Evolutionary conservation across 2,329 filamentous ascomycete species (phyloP), one percentile per base, ranked within the genome.

Genomic region (Ophiobolus disseminans): DNA sequence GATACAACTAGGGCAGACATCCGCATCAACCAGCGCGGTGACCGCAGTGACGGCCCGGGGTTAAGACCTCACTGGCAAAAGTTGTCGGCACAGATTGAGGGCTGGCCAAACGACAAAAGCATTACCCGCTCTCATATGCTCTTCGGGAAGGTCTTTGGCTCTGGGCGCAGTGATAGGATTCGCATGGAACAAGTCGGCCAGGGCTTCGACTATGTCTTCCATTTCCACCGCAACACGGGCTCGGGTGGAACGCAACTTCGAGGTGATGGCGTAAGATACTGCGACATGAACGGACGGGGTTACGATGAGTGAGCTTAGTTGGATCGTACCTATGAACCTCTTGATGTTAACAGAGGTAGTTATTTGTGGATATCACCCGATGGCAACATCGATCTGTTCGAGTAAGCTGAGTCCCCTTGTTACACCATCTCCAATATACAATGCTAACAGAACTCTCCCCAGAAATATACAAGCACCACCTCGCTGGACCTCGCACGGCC

Each of bases 241-340:
- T 13, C 5, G 1, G 66, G 60, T 40, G 58, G 52, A n/a, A 62
- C 28, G 10, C 48, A 57, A 14, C 39, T 56, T 7, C 58, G 57
- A 48, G 65, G 58, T 2, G 69, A 71, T 45, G 68, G 69, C 1
- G 56, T 57, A 17, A 44, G 50, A 13, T 71, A 68, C 43, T 66
- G 65, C 48, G 60, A 69, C 22, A 72, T 71, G 62, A 57, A 44
- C 30, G 68, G 64, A 6, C 45, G 59, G 28, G 44, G 52, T 7
- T 43, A 63, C 35, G 60, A 65, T 23, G 52, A 53, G 37, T 40
- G 17, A 40, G 37, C 20, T 10, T 11, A 40, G 16, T 21, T 36
- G 14, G 19, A 17, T 7, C 17, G 11, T 6, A 38, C 6, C 11
- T 10, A 20, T 4, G 8, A 9, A 14, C 13, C 9, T n/a, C 16